Evolutionary conservation across 139 green algal species (phyloP).

Genomic region (Coccomyxa sp.): DNA sequence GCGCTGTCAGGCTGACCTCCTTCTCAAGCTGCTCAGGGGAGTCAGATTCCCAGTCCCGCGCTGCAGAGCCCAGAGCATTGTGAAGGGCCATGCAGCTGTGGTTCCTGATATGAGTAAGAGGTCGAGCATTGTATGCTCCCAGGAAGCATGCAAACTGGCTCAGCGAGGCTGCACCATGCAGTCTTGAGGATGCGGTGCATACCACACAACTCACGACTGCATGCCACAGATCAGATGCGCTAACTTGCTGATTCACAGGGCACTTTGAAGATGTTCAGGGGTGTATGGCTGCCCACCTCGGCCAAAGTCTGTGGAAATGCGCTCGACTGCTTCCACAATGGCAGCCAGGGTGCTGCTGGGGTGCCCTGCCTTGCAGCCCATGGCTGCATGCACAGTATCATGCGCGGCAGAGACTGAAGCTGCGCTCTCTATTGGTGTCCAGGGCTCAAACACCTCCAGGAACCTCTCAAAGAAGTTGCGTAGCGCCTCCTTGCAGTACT

Average conservation of each 20-base stretch:
- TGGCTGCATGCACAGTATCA: neutral
- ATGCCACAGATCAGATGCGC: neutral
- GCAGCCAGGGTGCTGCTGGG: neutral
- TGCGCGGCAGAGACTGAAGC: neutral
- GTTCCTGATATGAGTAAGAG: too few species aligned
- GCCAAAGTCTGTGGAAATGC: neutral
- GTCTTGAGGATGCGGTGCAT: too few species aligned
- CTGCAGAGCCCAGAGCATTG: neutral
- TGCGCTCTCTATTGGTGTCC: neutral
- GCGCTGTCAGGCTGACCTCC: constrained; percentile 8
- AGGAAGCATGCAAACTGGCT: too few species aligned
- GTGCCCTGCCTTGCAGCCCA: constrained; percentile 15
- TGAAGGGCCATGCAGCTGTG: too few species aligned
- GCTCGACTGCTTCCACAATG: constrained; percentile 1
- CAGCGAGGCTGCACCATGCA: too few species aligned
- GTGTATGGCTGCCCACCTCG: neutral
- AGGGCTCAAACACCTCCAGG: constrained; percentile 11
- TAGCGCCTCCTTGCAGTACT: constrained; percentile 15
- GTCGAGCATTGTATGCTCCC: too few species aligned
- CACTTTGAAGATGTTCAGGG: neutral
- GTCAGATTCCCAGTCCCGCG: neutral
- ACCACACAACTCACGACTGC: too few species aligned
- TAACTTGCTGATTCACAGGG: neutral
- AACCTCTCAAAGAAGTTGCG: constrained; percentile 16
- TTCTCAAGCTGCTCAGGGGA: constrained; percentile 3